Percentiles rank a stretch among this genome's conserved stretches.
These are phyloP conservation scores for Ophiognomonia clavigignenti-juglandacearum DNA, from an alignment of 2,329 filamentous ascomycete species.

Conservation along the genomic window DNA sequence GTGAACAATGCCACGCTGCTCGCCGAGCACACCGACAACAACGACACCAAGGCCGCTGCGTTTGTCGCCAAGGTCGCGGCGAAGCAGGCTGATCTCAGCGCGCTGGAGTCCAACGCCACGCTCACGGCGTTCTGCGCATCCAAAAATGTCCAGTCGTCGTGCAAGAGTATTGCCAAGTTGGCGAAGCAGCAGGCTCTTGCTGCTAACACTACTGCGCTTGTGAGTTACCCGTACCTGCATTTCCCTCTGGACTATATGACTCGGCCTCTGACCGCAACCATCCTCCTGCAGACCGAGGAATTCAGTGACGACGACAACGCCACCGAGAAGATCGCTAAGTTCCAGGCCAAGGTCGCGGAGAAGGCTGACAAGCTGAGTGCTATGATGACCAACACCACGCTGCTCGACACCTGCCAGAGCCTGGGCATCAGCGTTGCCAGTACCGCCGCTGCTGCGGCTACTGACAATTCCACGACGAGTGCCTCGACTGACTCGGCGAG, in stretches of 20 bases:
- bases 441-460: not conserved
- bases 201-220: constrained; percentile 27
- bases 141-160: constrained; percentile 15
- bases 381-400: constrained; percentile 30
- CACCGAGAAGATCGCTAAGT: constrained; percentile 28
- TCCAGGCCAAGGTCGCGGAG: constrained; percentile 27
- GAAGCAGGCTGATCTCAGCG: constrained; percentile 19
- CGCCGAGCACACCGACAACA: constrained; percentile 21
- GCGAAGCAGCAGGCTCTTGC: constrained; percentile 20
- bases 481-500: not conserved
- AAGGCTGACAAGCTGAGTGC: constrained; percentile 24
- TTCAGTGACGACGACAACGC: constrained; percentile 30
- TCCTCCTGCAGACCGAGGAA: constrained; percentile 20
- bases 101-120: constrained; percentile 22
- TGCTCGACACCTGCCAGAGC: constrained; percentile 20
- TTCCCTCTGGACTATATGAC: not conserved
- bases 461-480: not conserved
- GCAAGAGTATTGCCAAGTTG: constrained; percentile 18
- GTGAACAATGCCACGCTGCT: constrained; percentile 23
- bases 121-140: constrained; percentile 21
- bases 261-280: not conserved
- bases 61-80: constrained; percentile 21
- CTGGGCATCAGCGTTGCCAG: constrained; percentile 7
- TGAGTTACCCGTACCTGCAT: not conserved
- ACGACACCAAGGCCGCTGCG: constrained; percentile 24